Evolutionary conservation across 108 stramenopile species (phyloP), one percentile per base, ranked within the genome.

Genomic region (Nitzschia sp.): DNA sequence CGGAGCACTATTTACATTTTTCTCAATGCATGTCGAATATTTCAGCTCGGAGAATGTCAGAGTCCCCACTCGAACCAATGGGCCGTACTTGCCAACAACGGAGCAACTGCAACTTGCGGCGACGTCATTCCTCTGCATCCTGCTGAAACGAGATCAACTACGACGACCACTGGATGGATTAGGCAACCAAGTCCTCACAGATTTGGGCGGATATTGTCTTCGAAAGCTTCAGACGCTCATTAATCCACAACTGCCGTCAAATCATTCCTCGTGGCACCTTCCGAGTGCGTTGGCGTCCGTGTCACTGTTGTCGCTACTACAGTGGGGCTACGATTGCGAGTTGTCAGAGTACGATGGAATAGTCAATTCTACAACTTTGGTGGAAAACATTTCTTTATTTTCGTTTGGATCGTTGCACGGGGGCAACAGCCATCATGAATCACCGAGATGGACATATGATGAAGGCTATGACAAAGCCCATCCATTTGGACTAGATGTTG

Each of bases 251-350:
- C 42, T 46, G 11, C 45, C 42, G n/a, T 30, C 13, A 25, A 18
- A 34, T 21, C 28, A 21, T 24, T 54, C 35, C 34, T 15, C 24
- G 24, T 45, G 36, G 38, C 32, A 9, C 32, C 38, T 69, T 35
- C 68, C 60, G 3, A 53, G n/a, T 53, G 54, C 64, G 0, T 35
- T 70, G 56, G 18, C 46, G 36, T 70, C 76, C 5, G 23, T 71
- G 57, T 55, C 64, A 27, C 11, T 66, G 19, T 51, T 77, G 26
- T 66, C 64, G 1, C 49, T 77, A n/a, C 1, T 77, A 30, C 76
- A 66, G 48, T 25, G 57, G 32, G 29, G 29, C 1, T 29, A 46
- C 58, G 46, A 21, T 31, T 15, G 6, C 42, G 1, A 30, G 31
- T 19, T 69, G 31, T 8, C 45, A 63, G 29, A 58, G 31, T 58